These are phyloP conservation scores for Eucalyptus regnans DNA, from an alignment of 345 rosid genomes.

Conservation along the genomic window DNA sequence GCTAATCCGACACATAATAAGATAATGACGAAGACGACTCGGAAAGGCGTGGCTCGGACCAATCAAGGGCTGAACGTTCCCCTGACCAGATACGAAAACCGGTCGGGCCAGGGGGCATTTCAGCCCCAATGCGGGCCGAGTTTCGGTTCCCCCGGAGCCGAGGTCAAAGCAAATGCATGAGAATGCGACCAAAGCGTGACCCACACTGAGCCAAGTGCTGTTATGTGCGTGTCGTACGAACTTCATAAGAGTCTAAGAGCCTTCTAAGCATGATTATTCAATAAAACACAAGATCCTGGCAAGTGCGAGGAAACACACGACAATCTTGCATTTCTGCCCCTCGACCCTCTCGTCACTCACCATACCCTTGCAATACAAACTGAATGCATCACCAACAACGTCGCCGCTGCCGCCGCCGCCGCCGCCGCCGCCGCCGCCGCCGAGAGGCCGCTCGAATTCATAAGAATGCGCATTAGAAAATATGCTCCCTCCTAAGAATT, in stretches of 20 bases:
- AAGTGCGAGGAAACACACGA: too few species aligned
- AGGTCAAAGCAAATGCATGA: not conserved
- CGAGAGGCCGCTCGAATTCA: too few species aligned
- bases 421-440: not conserved
- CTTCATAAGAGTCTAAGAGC: not conserved
- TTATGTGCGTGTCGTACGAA: not conserved
- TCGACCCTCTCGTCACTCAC: slow-evolving; percentile 7
- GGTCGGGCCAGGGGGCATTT: not conserved
- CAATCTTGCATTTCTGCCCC: not conserved
- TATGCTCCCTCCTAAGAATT: not conserved
- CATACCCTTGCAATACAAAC: slow-evolving; percentile 16
- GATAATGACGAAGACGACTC: not conserved
- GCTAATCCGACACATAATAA: not conserved
- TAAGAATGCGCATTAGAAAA: not conserved
- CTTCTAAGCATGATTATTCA: not conserved
- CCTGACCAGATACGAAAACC: not conserved
- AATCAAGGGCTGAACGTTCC: not conserved
- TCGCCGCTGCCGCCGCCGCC: too few species aligned
- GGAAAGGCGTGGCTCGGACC: not conserved
- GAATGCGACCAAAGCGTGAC: not conserved
- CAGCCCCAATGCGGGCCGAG: not conserved
- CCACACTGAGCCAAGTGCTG: not conserved
- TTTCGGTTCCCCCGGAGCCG: not conserved
- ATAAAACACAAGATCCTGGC: too few species aligned
- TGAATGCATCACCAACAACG: not conserved